Evolutionary conservation across 257 asterid species (phyloP).

Genomic region (Rehmannia glutinosa): DNA sequence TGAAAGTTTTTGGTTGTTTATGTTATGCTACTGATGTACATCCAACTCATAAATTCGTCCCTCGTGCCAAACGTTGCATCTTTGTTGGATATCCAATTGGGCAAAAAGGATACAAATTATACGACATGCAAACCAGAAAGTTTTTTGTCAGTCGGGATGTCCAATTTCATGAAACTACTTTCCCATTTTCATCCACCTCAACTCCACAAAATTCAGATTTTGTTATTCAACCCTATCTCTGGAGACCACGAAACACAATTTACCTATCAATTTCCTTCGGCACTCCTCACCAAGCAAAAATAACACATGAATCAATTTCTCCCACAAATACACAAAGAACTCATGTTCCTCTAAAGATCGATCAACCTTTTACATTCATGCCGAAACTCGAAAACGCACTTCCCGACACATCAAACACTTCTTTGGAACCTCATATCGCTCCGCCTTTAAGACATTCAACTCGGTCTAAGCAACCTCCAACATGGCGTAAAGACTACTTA

Average conservation of each 20-base stretch:
- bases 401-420: no score
- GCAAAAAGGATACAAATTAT: conserved; percentile 3
- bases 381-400: no score
- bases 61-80: neutral
- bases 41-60: neutral
- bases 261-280: neutral
- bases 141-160: neutral
- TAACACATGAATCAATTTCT: no score
- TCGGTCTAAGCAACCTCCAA: neutral
- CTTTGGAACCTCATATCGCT: no score
- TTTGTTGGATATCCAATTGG: neutral
- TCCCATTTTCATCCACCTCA: neutral
- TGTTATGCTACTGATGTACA: conserved; percentile 8
- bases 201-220: neutral
- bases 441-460: neutral
- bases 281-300: no score
- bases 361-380: no score
- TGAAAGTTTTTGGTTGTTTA: conserved; percentile 5
- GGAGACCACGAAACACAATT: no score
- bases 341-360: no score
- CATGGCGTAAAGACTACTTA: conserved; percentile 12
- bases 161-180: neutral
- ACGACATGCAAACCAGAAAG: neutral
- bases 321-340: no score
- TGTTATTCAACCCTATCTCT: neutral